phyloP scores from a whole-genome alignment of 2,329 filamentous ascomycete species.

The Penicillium sp. region DNA sequence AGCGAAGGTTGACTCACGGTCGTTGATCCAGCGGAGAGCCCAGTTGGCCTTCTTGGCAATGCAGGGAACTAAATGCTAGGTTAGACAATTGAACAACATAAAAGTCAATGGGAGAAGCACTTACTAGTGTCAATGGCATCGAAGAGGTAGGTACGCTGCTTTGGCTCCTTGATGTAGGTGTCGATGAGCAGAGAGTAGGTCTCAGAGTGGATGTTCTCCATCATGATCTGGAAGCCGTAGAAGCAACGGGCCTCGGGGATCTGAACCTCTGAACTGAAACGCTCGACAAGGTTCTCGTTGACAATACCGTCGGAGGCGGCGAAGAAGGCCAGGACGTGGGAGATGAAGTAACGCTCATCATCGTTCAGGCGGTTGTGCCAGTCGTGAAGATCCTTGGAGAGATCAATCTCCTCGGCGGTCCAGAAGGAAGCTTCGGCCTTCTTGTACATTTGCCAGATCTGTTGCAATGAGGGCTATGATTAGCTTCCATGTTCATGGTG shows the following conservation, averaged over 20 bases:
- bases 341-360: slow-evolving; percentile 97
- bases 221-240: slow-evolving; percentile 99
- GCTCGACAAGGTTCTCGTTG: slow-evolving; percentile 98
- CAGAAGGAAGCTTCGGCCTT: slow-evolving; percentile 99
- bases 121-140: slow-evolving; percentile 97
- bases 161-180: slow-evolving; percentile 97
- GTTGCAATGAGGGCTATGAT: slow-evolving; percentile 14
- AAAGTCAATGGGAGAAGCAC: slow-evolving; percentile 31
- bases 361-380: slow-evolving; percentile 98
- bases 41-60: slow-evolving; percentile 99
- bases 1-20: slow-evolving; percentile 90
- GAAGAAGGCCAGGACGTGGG: slow-evolving; percentile 98
- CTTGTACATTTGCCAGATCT: slow-evolving; percentile 99
- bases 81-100: slow-evolving; percentile 25
- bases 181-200: slow-evolving; percentile 99
- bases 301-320: slow-evolving; percentile 98
- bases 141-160: slow-evolving; percentile 91
- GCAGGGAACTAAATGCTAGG: slow-evolving; percentile 67
- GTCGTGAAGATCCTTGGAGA: slow-evolving; percentile 98
- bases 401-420: slow-evolving; percentile 98
- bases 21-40: slow-evolving; percentile 91
- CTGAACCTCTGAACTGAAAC: slow-evolving; percentile 95
- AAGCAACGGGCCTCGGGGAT: slow-evolving; percentile 98
- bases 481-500: slow-evolving; percentile 9
- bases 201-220: slow-evolving; percentile 99